Base-by-base conservation (phyloP, 371 early-diverging fungal genomes). In the Syncephalis fuscata region DNA sequence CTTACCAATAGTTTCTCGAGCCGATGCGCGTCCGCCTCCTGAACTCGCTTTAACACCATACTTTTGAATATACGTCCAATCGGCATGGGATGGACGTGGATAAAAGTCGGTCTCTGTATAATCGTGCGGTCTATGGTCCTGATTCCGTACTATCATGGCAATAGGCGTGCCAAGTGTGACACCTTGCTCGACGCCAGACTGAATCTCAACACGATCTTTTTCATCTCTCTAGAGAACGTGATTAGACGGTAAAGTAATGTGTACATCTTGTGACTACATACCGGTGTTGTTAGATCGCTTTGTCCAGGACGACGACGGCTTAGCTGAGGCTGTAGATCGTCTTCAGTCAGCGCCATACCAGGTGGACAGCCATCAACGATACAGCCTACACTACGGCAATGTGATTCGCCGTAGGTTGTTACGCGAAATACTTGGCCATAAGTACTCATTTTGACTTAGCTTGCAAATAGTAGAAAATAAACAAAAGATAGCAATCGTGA, bases 341-440 rank as follows among this genome's bases (percentile, higher is more conserved):
- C 72, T 69, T 91, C 94, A 9, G 78, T 79, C 50, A 96, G 62
- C 23, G 77, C 73, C 57, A 96, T 64, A 16, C 97, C 95, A 3
- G 97, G 97, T 27, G 97, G 97, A 48, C 80, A 80, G 43, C 92
- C 92, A 58, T 94, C 97, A 49, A 96, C 74, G 53, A 96, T 91
- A 52, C 92, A 92, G 40, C 95, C 95, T 2, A 96, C 95, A 22
- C 83, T 89, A 54, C 89, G 89, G 72, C 97, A 95, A 70, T 96
- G 97, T 17, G 92, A 91, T 71, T 96, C 97, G 54, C 97, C 94
- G 64, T 81, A 94, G 39, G 95, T 96, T n/a, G 91, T 90, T 25
- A 93, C 86, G 52, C 85, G 76, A 66, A 74, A 86, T 48, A 71
- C 57, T 38, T 66, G 72, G 50, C 87, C 87, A 66, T 85, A 86